Evolutionary conservation across 1,139 yeast species (phyloP).

Genomic region (Hemisphaericaspora lyxosophila): DNA sequence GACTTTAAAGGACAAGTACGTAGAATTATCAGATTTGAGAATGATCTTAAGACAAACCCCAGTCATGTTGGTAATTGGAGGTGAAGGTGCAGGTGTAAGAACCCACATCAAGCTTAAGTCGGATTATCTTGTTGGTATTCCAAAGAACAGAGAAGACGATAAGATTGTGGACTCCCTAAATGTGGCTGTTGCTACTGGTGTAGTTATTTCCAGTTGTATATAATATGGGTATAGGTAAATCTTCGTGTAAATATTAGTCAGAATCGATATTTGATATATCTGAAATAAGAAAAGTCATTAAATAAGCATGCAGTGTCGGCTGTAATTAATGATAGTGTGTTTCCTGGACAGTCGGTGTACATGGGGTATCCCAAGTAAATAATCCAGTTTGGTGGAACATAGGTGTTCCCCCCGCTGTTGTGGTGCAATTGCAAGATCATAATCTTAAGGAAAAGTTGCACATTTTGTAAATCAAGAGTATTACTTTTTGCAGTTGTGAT

Average conservation of each 20-base stretch:
- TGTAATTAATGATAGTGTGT: too few species aligned
- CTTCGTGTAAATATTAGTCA: constrained; percentile 1
- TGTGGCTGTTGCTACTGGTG: constrained; percentile 86
- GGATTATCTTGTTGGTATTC: constrained; percentile 61
- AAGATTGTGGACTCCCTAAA: constrained; percentile 73
- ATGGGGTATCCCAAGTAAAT: too few species aligned
- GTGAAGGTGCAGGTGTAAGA: constrained; percentile 82
- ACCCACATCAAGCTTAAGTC: constrained; percentile 61
- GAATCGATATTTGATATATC: background rate
- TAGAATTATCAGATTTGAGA: constrained; percentile 45
- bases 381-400: too few species aligned
- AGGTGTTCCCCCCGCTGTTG: too few species aligned
- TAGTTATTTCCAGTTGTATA: constrained; percentile 51
- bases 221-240: constrained; percentile 9
- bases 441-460: too few species aligned
- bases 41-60: constrained; percentile 52
- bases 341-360: too few species aligned
- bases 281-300: too few species aligned
- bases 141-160: constrained; percentile 34
- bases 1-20: constrained; percentile 28
- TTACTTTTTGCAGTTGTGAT: background rate
- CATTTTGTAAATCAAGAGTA: background rate
- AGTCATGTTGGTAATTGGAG: constrained; percentile 71
- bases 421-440: too few species aligned
- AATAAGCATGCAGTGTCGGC: too few species aligned